Conservation (phyloP, 305 asterid genomes). For the Rubia occidens region DNA sequence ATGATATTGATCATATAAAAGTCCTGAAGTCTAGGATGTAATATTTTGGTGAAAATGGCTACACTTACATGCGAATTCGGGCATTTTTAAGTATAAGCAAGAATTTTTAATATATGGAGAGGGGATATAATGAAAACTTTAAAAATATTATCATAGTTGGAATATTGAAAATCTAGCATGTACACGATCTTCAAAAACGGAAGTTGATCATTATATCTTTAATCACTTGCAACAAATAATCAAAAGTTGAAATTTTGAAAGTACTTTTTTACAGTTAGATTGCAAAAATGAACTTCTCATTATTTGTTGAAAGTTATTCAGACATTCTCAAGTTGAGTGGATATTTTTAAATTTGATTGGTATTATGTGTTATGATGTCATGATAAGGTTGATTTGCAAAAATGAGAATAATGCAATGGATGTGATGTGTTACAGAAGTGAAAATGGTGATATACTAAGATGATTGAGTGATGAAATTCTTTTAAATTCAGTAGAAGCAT, state of each 20-base stretch:
- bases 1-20: not conserved
- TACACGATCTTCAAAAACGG: not conserved
- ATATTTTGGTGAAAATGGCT: not conserved
- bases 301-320: not conserved
- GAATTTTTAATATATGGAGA: not conserved
- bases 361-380: not conserved
- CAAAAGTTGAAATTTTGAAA: not conserved
- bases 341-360: not conserved
- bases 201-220: not conserved
- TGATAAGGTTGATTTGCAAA: not conserved
- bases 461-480: not conserved
- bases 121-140: not conserved
- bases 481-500: not conserved
- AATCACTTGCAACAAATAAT: not conserved
- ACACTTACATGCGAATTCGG: not conserved
- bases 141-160: not conserved
- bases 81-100: not conserved
- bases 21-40: not conserved
- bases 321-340: not conserved
- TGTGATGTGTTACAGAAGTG: not conserved
- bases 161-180: not conserved
- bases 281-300: not conserved
- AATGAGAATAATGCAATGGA: not conserved
- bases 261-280: not conserved
- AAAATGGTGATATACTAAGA: too few relatives aligned